phyloP scores from a whole-genome alignment of 2,329 filamentous ascomycete species.

The Stagonosporopsis vannaccii region DNA sequence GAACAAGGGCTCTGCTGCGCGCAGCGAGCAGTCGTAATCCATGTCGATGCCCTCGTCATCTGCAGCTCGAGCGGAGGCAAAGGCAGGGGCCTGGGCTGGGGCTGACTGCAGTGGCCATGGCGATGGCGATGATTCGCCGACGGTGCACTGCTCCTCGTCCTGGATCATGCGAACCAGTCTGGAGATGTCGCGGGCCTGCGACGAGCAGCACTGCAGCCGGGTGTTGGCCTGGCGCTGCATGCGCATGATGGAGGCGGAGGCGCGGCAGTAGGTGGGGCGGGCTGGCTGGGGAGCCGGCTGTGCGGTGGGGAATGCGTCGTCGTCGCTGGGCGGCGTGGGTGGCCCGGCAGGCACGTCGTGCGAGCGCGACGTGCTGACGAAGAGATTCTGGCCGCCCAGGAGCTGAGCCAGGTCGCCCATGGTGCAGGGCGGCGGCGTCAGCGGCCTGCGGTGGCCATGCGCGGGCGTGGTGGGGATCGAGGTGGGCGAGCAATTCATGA shows the following conservation, averaged over 20 bases:
- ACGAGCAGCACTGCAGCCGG: conserved; percentile 50
- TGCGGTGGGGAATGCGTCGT: conserved; percentile 24
- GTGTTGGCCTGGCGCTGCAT: conserved; percentile 52
- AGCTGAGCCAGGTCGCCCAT: conserved; percentile 46
- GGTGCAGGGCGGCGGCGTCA: conserved; percentile 42
- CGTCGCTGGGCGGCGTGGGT: conserved; percentile 37
- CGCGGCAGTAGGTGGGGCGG: conserved; percentile 37
- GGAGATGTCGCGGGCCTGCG: conserved; percentile 52
- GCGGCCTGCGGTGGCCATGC: conserved; percentile 22
- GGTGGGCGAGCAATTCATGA: conserved; percentile 46
- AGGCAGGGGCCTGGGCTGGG: conserved; percentile 11
- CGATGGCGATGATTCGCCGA: conserved; percentile 22
- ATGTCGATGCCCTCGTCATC: conserved; percentile 47
- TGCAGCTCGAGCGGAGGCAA: conserved; percentile 15
- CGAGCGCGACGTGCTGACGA: conserved; percentile 29
- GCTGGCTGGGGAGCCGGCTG: conserved; percentile 16
- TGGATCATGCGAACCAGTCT: conserved; percentile 54
- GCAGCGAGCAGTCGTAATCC: conserved; percentile 34
- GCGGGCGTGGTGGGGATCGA: conserved; percentile 25
- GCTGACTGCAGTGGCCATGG: conserved; percentile 7
- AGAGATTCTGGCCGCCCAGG: conserved; percentile 45
- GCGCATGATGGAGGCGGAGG: conserved; percentile 48
- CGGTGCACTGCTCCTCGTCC: conserved; percentile 52
- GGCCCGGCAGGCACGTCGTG: conserved; percentile 23
- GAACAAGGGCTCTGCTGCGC: conserved; percentile 23